These are phyloP conservation scores for Pythium dissimile DNA, from an alignment of 352 stramenopile species.

Conservation along the genomic window DNA sequence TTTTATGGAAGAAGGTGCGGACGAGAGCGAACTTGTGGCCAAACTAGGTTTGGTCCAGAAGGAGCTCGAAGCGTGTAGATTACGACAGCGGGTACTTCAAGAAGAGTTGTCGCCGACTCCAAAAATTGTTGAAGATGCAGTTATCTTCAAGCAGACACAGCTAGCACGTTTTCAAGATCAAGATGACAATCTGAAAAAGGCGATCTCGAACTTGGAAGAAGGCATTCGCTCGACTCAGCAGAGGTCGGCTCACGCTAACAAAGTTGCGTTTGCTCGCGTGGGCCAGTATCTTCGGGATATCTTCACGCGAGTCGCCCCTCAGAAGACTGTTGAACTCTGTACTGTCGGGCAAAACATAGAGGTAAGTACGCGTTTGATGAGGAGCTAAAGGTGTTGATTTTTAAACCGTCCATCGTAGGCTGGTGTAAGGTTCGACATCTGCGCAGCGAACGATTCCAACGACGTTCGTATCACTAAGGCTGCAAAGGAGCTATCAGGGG, in stretches of 20 bases:
- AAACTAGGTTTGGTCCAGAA: background rate
- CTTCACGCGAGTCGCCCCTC: slow-evolving; percentile 25
- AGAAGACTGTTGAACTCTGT: slow-evolving; percentile 17
- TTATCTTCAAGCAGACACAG: slow-evolving; percentile 18
- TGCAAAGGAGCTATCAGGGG: slow-evolving; percentile 33
- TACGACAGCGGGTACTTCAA: slow-evolving; percentile 13
- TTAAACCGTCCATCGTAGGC: background rate
- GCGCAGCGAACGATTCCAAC: background rate
- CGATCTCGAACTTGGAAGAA: slow-evolving; percentile 22
- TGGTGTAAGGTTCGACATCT: slow-evolving; percentile 15
- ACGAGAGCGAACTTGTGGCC: background rate
- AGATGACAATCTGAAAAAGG: slow-evolving; percentile 9
- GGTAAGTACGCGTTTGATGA: slow-evolving; percentile 4
- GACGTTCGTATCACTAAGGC: background rate
- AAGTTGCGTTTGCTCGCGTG: slow-evolving; percentile 21
- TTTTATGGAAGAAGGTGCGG: no score
- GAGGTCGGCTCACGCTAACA: slow-evolving; percentile 22
- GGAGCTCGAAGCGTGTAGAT: background rate
- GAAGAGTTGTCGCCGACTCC: slow-evolving; percentile 1
- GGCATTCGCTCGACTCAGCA: slow-evolving; percentile 25
- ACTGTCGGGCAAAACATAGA: slow-evolving; percentile 16
- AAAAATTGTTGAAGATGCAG: slow-evolving; percentile 9
- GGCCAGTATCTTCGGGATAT: slow-evolving; percentile 19
- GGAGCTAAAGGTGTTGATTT: background rate
- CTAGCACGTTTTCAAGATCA: slow-evolving; percentile 15